A percentile compares a stretch with the other conserved stretches of the same genome.
Evolutionary conservation across 495 filamentous ascomycete species (phyloP).

Genomic region (Podospora tetraspora): DNA sequence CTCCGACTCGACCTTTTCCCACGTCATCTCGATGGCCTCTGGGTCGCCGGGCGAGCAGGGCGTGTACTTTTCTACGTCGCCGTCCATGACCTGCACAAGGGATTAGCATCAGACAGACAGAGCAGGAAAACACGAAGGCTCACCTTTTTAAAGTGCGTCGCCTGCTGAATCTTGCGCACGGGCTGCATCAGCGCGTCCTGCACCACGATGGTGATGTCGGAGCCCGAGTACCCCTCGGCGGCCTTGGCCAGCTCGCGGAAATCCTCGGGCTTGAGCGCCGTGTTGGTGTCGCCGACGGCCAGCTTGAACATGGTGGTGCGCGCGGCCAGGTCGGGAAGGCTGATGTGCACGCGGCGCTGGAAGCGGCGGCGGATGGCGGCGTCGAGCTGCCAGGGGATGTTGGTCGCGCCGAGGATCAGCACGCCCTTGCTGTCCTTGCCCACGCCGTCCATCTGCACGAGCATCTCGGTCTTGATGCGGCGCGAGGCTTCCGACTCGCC

Average conservation of each 20-base stretch:
- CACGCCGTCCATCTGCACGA: conserved; percentile 99
- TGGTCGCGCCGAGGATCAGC: conserved; percentile 92
- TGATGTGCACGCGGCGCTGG: conserved; percentile 93
- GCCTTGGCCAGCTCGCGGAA: conserved; percentile 71
- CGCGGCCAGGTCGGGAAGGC: conserved; percentile 78
- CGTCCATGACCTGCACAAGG: conserved; percentile 56
- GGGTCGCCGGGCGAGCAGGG: conserved; percentile 90
- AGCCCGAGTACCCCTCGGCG: conserved; percentile 90
- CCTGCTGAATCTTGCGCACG: conserved; percentile 93
- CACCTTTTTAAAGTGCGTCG: conserved; percentile 97
- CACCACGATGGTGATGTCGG: conserved; percentile 92
- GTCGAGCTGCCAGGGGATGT: conserved; percentile 98
- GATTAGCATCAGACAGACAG: no score
- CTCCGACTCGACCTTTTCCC: conserved; percentile 80
- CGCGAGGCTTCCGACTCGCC: conserved; percentile 96
- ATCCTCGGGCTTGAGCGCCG: conserved; percentile 72
- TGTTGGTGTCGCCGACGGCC: conserved; percentile 83
- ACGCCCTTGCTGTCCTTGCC: conserved; percentile 91
- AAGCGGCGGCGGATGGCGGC: conserved; percentile 96
- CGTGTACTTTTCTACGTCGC: conserved; percentile 72
- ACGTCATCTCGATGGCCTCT: conserved; percentile 85
- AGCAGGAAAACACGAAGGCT: no score
- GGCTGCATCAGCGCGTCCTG: conserved; percentile 98
- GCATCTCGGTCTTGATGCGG: conserved; percentile 95
- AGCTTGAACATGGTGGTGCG: conserved; percentile 97